Percentiles rank a stretch among this genome's conserved stretches.
phyloP scores from a whole-genome alignment of 805 yeast species.

The Kurtzmaniella cleridarum region DNA sequence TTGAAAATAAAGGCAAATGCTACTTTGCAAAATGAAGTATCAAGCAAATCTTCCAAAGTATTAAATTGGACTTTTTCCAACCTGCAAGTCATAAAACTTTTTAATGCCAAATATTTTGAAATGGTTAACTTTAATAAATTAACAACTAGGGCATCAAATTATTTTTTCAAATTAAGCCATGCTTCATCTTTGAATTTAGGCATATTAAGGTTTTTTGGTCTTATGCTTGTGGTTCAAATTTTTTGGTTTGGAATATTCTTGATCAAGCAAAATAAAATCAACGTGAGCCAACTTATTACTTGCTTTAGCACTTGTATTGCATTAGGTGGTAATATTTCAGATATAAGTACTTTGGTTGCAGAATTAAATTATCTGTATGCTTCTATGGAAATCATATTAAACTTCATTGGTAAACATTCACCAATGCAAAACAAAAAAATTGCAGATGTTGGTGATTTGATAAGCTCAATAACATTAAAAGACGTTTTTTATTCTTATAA shows the following conservation, averaged over 20 bases:
- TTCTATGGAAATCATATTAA: conserved; percentile 49
- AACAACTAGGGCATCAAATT: conserved; percentile 28
- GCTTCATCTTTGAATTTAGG: conserved; percentile 54
- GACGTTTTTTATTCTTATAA: conserved; percentile 64
- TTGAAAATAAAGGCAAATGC: conserved; percentile 45
- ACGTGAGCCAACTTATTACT: conserved; percentile 65
- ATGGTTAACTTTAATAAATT: conserved; percentile 33
- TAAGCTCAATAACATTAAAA: conserved; percentile 50
- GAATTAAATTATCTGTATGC: conserved; percentile 67
- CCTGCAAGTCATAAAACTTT: conserved; percentile 55
- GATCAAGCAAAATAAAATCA: conserved; percentile 45
- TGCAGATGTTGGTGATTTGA: neutral
- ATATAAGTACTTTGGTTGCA: conserved; percentile 52
- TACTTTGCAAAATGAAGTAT: conserved; percentile 48
- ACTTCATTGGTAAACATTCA: conserved; percentile 24
- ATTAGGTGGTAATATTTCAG: conserved; percentile 57
- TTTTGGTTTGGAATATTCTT: conserved; percentile 84
- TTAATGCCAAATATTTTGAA: conserved; percentile 55
- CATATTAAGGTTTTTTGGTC: conserved; percentile 47
- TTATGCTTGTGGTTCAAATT: conserved; percentile 82
- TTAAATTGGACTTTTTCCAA: conserved; percentile 68
- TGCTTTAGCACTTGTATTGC: conserved; percentile 78
- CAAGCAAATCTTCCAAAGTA: conserved; percentile 53
- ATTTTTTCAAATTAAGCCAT: conserved; percentile 40
- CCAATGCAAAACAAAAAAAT: neutral